Conservation (phyloP, 345 rosid species). For the Hibiscus trionum region DNA sequence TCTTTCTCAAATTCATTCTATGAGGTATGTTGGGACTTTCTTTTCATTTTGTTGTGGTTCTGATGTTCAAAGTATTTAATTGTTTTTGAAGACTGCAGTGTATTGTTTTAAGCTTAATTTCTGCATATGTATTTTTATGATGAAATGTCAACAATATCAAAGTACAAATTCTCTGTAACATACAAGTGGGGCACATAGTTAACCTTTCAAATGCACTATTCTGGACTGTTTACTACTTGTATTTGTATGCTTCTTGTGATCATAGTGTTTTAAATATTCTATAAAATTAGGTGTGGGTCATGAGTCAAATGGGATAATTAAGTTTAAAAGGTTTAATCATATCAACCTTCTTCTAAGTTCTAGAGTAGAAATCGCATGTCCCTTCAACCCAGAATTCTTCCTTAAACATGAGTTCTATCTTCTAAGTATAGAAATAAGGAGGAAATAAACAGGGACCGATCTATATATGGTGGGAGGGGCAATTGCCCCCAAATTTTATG, state of each 20-base stretch:
- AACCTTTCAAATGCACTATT: not conserved
- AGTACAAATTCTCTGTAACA: not conserved
- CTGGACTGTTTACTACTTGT: not conserved
- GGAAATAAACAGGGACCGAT: no score
- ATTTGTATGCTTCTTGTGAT: not conserved
- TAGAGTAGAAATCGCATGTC: no score
- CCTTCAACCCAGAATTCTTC: not conserved
- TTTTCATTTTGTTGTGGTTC: not conserved
- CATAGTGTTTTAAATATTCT: not conserved
- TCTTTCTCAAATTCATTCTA: not conserved
- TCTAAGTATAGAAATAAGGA: no score
- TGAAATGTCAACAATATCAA: not conserved
- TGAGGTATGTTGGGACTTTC: slow-evolving; percentile 17
- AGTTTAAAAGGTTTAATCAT: not conserved
- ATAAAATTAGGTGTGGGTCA: no score
- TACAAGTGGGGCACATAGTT: not conserved
- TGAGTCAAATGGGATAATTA: no score
- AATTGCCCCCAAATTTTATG: no score
- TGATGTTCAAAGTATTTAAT: not conserved
- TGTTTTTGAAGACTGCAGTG: not conserved
- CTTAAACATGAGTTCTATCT: not conserved
- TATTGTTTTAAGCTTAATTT: not conserved
- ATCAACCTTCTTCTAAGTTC: not conserved
- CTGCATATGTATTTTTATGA: not conserved
- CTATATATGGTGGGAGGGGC: no score